Base-by-base conservation (phyloP, 73 alveolate species). In the Blepharisma japonicum region DNA sequence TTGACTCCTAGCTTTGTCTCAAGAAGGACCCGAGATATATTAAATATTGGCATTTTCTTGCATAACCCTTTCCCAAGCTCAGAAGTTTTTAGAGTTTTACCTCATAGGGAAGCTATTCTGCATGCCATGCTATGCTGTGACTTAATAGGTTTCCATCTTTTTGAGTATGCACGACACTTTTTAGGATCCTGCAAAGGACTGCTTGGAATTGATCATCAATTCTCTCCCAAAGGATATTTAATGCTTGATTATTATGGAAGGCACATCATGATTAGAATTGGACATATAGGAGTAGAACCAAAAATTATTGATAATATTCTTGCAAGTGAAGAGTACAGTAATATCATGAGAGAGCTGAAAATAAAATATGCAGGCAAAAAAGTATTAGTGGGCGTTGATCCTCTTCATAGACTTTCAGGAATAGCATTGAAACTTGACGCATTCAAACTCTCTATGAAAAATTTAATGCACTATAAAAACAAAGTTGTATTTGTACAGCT, bases 91-190 rank as follows among this genome's bases (percentile, higher is more conserved):
- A 67, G 56, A 56, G 80, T 85, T 6, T 50, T 81, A 21, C 92
- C 92, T 3, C 80, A 81, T 56, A 74, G 86, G 66, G 80, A 49
- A 25, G 84, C 74, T 20, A 77, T 87, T 45, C 49, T 87, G 50
- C 86, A 83, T 42, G 47, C 89, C 9, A 45, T 87, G 53, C 79
- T 87, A 25, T 56, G 83, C 46, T 91, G 97, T 71, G 97, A 93
- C 77, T 78, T 92, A 9, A 86, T 93, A 23, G 96, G 97, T 6
- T 94, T 94, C 81, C 98, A 94, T 70, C 78, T 74, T 39, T 94
- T 82, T 81, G 96, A 81, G 53, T 81, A 92, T 56, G 98, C 98
- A 2, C 55, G 91, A 47, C 90, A 94, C 55, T 94, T 94, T 81
- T 45, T 89, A 81, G 56, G 83, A 20, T 56, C 92, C 27, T 87